Evolutionary conservation across 352 stramenopile genomes (phyloP).

Genomic region (Pythium guiyangense): DNA sequence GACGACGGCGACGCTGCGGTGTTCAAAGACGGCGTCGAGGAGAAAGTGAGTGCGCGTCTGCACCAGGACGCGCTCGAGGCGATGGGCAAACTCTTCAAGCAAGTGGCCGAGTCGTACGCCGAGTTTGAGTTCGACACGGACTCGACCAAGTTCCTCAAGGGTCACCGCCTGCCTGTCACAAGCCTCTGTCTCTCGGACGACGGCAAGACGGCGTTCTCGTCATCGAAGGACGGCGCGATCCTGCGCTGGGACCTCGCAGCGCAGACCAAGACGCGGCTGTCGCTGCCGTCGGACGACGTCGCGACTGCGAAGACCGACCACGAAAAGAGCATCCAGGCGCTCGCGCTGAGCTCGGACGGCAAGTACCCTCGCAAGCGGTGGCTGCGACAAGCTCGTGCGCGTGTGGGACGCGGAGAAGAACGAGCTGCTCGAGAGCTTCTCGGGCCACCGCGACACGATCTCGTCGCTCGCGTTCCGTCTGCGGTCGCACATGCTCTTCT

Average conservation of each 20-base stretch:
- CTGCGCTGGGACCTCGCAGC: conserved; percentile 86
- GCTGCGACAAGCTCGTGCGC: conserved; percentile 88
- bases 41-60: conserved; percentile 70
- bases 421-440: conserved; percentile 85
- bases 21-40: conserved; percentile 41
- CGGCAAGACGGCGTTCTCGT: conserved; percentile 88
- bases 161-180: conserved; percentile 82
- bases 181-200: conserved; percentile 86
- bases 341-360: conserved; percentile 90
- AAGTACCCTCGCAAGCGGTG: conserved; percentile 90
- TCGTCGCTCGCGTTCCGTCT: conserved; percentile 85
- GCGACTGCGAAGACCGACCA: conserved; percentile 68
- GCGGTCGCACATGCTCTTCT: conserved; percentile 90
- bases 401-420: conserved; percentile 84
- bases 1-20: conserved; percentile 32
- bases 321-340: conserved; percentile 74
- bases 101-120: conserved; percentile 69
- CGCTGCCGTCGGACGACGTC: conserved; percentile 57
- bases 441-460: conserved; percentile 87
- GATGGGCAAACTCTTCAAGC: conserved; percentile 87
- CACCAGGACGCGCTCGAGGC: conserved; percentile 82
- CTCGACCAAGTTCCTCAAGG: conserved; percentile 73
- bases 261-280: conserved; percentile 68
- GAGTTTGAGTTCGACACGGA: conserved; percentile 82
- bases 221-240: conserved; percentile 91